A percentile compares a stretch with the other conserved stretches of the same genome.
Evolutionary conservation across 805 yeast species (phyloP).

Genomic region (Hyphopichia homilentoma): DNA sequence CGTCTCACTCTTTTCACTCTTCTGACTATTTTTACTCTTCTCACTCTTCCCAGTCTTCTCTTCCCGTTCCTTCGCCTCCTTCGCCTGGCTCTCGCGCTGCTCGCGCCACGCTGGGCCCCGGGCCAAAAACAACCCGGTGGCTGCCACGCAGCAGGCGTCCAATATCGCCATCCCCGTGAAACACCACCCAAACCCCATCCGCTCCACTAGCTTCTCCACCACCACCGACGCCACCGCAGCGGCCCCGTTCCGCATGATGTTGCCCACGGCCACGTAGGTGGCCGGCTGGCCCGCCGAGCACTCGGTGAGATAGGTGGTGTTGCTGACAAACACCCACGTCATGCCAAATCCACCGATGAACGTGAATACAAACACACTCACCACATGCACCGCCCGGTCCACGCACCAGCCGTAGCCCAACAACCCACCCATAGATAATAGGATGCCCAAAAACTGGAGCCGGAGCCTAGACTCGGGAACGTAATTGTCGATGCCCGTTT

Average conservation of each 20-base stretch:
- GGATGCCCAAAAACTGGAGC: conserved; percentile 42
- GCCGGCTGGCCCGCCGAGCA: conserved; percentile 48
- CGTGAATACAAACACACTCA: conserved; percentile 38
- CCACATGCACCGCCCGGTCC: conserved; percentile 34
- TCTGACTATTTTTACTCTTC: no score
- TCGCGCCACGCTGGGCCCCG: conserved; percentile 24
- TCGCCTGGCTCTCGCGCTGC: conserved; percentile 7
- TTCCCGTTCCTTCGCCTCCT: no score
- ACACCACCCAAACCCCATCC: conserved; percentile 51
- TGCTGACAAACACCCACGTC: conserved; percentile 53
- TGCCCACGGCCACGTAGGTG: conserved; percentile 50
- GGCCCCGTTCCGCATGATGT: conserved; percentile 48
- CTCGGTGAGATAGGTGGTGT: conserved; percentile 53
- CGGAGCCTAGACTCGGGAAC: conserved; percentile 47
- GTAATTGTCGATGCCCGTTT: conserved; percentile 18
- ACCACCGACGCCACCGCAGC: conserved; percentile 52
- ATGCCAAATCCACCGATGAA: conserved; percentile 50
- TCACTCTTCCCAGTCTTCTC: no score
- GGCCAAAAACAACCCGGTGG: conserved; percentile 14
- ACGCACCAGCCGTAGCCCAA: conserved; percentile 54
- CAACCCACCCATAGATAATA: conserved; percentile 41
- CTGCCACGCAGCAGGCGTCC: conserved; percentile 13
- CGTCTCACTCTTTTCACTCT: no score
- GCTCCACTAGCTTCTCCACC: conserved; percentile 27
- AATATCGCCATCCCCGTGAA: conserved; percentile 48